A percentile compares a stretch with the other conserved stretches of the same genome.
phyloP scores from a whole-genome alignment of 2,329 filamentous ascomycete species.

The Calonectria montana region DNA sequence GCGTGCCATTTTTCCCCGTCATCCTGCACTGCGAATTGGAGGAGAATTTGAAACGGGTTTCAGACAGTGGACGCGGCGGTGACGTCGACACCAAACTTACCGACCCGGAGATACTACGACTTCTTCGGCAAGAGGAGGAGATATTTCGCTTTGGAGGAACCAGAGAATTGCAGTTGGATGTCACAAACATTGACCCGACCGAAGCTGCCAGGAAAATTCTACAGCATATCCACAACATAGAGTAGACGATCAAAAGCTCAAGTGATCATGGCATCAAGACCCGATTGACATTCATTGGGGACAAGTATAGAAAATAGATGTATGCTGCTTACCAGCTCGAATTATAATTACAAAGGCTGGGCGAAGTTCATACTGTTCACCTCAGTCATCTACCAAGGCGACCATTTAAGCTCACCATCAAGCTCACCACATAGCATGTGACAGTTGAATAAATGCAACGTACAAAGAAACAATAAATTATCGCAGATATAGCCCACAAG shows the following conservation, averaged over 20 bases:
- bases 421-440: too few species aligned
- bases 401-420: too few species aligned
- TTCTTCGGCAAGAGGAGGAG: neutral
- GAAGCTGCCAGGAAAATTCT: neutral
- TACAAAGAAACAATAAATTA: neutral
- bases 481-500: neutral
- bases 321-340: too few species aligned
- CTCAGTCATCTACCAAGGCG: too few species aligned
- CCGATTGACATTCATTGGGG: too few species aligned
- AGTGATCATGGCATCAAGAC: neutral
- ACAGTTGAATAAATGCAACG: too few species aligned
- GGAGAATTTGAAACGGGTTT: neutral
- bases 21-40: neutral
- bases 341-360: too few species aligned
- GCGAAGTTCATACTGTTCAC: too few species aligned
- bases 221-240: neutral
- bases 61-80: neutral
- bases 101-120: neutral
- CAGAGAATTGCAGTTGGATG: conserved; percentile 4
- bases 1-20: neutral
- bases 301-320: too few species aligned
- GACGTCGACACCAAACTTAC: conserved; percentile 3
- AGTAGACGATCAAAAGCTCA: neutral
- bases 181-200: neutral
- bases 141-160: conserved; percentile 2